phyloP scores from a whole-genome alignment of 768 basidiomycete genomes.

The Paxillus rubicundulus region DNA sequence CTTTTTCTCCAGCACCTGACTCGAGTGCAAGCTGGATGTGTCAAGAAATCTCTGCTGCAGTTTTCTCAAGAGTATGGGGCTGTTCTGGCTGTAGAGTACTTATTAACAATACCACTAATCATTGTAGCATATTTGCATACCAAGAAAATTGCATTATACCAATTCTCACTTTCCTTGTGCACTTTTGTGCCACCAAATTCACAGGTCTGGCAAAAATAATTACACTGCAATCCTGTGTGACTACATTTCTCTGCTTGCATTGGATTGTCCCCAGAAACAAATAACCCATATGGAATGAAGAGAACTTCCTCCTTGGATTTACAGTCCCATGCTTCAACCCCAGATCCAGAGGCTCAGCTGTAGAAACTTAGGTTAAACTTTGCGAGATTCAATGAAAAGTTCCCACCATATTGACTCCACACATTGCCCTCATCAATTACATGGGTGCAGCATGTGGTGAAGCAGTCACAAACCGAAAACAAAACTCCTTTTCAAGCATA shows the following conservation, averaged over 20 bases:
- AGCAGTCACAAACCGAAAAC: too few species aligned
- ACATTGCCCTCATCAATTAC: slow-evolving; percentile 30
- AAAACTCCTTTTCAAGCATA: too few species aligned
- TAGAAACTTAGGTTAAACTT: too few species aligned
- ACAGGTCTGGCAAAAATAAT: slow-evolving; percentile 41
- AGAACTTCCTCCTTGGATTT: slow-evolving; percentile 16
- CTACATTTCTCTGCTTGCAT: too few species aligned
- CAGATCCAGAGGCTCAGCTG: background rate
- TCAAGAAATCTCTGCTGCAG: too few species aligned
- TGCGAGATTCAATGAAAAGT: background rate
- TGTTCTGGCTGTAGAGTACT: too few species aligned
- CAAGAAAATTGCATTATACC: slow-evolving; percentile 35
- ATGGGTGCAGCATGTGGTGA: slow-evolving; percentile 35
- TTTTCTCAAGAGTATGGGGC: too few species aligned
- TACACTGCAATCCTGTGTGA: slow-evolving; percentile 42
- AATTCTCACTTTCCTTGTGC: too few species aligned
- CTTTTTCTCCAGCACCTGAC: background rate
- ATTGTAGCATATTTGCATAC: slow-evolving; percentile 13
- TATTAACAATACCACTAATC: background rate
- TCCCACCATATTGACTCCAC: slow-evolving; percentile 24
- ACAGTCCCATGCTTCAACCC: slow-evolving; percentile 31
- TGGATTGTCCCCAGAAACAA: slow-evolving; percentile 39
- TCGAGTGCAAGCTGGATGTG: background rate
- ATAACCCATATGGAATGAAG: slow-evolving; percentile 20
- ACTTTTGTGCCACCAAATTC: slow-evolving; percentile 34